These are phyloP conservation scores for Metschnikowia similis DNA, from an alignment of 805 yeast genomes.

Conservation along the genomic window DNA sequence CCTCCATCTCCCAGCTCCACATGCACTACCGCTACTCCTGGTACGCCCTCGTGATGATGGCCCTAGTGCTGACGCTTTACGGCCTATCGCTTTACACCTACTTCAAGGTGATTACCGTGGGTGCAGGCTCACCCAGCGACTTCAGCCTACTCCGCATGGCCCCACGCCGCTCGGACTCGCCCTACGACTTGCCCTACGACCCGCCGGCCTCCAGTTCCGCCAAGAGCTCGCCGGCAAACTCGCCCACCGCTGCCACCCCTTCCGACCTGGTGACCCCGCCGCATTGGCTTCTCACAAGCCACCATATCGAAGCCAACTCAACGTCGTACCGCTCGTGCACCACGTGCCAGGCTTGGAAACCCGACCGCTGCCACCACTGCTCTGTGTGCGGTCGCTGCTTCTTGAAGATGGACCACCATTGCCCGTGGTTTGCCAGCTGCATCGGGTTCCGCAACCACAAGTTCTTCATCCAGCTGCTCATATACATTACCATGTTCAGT, in stretches of 20 bases:
- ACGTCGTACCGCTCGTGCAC: slow-evolving; percentile 54
- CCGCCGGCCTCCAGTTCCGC: neutral
- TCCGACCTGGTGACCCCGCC: slow-evolving; percentile 24
- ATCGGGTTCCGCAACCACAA: slow-evolving; percentile 81
- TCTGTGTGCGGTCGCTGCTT: slow-evolving; percentile 46
- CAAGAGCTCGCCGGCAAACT: neutral
- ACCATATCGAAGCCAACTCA: slow-evolving; percentile 47
- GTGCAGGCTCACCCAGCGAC: slow-evolving; percentile 67
- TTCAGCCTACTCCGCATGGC: slow-evolving; percentile 39
- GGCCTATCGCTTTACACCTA: slow-evolving; percentile 46
- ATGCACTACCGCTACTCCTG: slow-evolving; percentile 11
- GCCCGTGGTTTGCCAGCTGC: slow-evolving; percentile 91
- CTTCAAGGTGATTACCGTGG: slow-evolving; percentile 46
- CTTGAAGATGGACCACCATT: slow-evolving; percentile 56
- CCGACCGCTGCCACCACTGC: slow-evolving; percentile 58
- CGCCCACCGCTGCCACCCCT: neutral
- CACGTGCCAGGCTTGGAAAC: slow-evolving; percentile 55
- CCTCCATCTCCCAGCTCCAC: slow-evolving; percentile 25
- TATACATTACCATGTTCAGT: slow-evolving; percentile 50
- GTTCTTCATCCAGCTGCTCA: slow-evolving; percentile 68
- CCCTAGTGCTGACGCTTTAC: slow-evolving; percentile 26
- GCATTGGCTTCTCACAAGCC: slow-evolving; percentile 28
- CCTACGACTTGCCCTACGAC: slow-evolving; percentile 17
- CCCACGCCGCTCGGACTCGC: slow-evolving; percentile 13
- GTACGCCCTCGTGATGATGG: neutral